Evolutionary conservation across 148 eudicot genomes (phyloP), one percentile per base, ranked within the genome.

Genomic region (Persicaria maculosa): DNA sequence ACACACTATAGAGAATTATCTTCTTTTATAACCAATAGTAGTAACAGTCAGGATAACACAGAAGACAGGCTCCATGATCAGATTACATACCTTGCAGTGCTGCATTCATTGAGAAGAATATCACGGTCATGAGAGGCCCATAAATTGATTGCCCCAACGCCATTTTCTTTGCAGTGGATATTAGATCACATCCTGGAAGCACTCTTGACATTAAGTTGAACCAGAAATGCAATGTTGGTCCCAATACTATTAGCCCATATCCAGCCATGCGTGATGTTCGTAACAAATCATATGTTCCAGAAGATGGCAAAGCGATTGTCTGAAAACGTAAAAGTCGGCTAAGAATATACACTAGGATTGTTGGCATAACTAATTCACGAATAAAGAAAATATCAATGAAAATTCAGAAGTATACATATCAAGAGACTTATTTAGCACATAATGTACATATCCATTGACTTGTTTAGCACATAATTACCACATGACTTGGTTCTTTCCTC

Each of bases 171-270:
- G 84, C 78, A 19, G 97, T 95, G 14, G 97, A 79, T 50, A 83
- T 54, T 17, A 95, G 36, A 78, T 89, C 97, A 36, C 88, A 84
- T 78, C 88, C 86, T 70, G 99, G 99, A 71, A 92, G 82, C 43
- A 77, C 75, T 74, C 73, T 86, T 22, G 96, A 84, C 79, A 92
- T 77, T 20, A 89, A 81, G 73, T 89, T 95, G 84, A 92, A 95
- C 97, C 97, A 95, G 76, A 78, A 90, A 84, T 92, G 99, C 84
- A 95, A 40, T 2, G 99, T 70, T 31, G 99, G 99, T 16, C 99
- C 99, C 78, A 95, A 75, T 68, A 90, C 72, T 54, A 92, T 14
- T 88, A 89, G 31, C 36, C 99, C 99, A 74, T 86, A 92, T 55
- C 91, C 92, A 78, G 91, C 99, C 99, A 95, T 90, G 61, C 96